phyloP scores from a whole-genome alignment of 768 basidiomycete species.

The Lactarius evosmus region DNA sequence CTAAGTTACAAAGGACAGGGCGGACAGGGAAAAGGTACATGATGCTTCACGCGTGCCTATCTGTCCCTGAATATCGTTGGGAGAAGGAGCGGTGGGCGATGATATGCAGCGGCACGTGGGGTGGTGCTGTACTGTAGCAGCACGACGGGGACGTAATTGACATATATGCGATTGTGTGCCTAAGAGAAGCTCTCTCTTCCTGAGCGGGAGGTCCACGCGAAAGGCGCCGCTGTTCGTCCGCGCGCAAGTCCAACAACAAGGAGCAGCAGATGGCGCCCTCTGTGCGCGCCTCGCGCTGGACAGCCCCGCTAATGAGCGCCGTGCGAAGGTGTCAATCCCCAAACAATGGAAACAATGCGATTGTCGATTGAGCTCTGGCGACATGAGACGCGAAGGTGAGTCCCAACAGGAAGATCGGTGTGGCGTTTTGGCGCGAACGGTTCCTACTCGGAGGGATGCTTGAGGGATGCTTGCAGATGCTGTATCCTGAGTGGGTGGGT shows the following conservation, averaged over 20 bases:
- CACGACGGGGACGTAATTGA: background rate
- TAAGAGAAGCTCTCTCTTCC: too few relatives aligned
- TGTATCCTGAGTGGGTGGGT: background rate
- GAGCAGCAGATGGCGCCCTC: background rate
- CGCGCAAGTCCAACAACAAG: background rate
- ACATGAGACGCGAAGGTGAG: background rate
- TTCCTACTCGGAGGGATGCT: background rate
- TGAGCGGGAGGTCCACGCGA: background rate
- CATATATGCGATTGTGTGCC: background rate
- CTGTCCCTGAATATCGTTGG: background rate
- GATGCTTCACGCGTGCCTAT: background rate
- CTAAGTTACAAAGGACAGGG: background rate
- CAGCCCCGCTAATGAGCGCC: background rate
- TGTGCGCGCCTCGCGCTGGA: background rate
- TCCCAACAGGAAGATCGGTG: background rate
- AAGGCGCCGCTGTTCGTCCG: background rate
- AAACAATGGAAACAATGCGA: background rate
- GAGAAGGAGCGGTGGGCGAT: background rate
- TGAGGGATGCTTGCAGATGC: background rate
- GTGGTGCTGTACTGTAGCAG: background rate
- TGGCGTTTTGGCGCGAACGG: background rate
- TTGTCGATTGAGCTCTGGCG: background rate
- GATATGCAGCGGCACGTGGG: background rate
- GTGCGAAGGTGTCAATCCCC: background rate
- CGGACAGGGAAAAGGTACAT: background rate